Base-by-base conservation (phyloP, 2,329 filamentous ascomycete genomes). In the Alternaria sp. region DNA sequence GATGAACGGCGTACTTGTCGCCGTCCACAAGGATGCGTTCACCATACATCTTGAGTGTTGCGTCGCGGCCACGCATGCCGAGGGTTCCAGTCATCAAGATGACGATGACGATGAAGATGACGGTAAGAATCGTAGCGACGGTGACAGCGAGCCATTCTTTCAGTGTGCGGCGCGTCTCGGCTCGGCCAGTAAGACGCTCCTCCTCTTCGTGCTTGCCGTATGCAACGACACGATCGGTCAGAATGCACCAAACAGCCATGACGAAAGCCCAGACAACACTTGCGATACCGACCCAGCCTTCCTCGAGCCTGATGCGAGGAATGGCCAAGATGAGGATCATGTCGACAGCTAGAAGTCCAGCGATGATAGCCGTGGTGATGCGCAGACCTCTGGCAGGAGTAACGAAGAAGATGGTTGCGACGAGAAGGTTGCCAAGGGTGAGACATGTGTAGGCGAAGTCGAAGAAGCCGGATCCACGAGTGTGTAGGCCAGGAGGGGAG, bases 171-270 rank as follows among this genome's bases (percentile, higher is more conserved):
- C 94, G 88, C 11, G 91, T 93, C 82, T 99, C 95, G 28, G 91
- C 88, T 14, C 95, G 91, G 11, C 96, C 96, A 0, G 95, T 98
- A 20, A 98, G 84, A 25, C 96, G 89, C 78, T 97, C 91, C 78
- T 99, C 96, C 78, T 98, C 96, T 73, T 97, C 93, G 2, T 85
- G 86, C 81, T 98, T 98, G 60, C 95, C 96, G 91, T 93, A 97
- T 73, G 91, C 87, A 9, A 99, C 96, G 5, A 92, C 89, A 51
- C 91, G 87, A 75, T 97, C 95, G 8, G 91, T 92, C 9, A 90
- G 73, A 20, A 97, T 84, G 23, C 91, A 91, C 89, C 93, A 98
- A 3, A 92, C 78, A 37, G 91, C 87, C 76, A 97, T 92, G 49
- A 96, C 68, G 3, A 93, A 84, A 18, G 93, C 92, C 94, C 92